A percentile compares a stretch with the other conserved stretches of the same genome.
These are phyloP conservation scores for Wickerhamomyces kurtzmanii DNA, from an alignment of 805 yeast species.

Conservation along the genomic window DNA sequence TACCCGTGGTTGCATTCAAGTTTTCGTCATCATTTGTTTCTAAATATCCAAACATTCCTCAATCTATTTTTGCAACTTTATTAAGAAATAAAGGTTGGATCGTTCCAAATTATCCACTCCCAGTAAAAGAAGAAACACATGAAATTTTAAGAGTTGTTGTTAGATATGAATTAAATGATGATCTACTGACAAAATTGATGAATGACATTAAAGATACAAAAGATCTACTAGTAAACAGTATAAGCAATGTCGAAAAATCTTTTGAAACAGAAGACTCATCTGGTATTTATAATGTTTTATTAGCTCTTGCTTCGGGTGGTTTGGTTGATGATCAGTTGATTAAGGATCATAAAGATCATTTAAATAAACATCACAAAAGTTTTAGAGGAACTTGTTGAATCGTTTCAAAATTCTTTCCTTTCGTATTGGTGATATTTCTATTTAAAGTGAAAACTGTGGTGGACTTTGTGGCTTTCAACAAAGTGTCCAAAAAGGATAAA, in stretches of 20 bases:
- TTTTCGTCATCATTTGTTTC: slow-evolving; percentile 48
- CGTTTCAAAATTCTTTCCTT: slow-evolving; percentile 11
- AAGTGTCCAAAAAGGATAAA: no score
- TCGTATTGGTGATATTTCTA: slow-evolving; percentile 3
- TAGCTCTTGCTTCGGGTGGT: slow-evolving; percentile 48
- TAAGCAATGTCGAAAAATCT: slow-evolving; percentile 7
- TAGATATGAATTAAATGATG: slow-evolving; percentile 54
- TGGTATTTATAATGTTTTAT: slow-evolving; percentile 34
- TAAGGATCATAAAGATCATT: slow-evolving; percentile 11
- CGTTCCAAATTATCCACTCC: slow-evolving; percentile 82
- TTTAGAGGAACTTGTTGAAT: slow-evolving; percentile 18
- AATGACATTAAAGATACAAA: slow-evolving; percentile 43
- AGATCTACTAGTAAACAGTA: slow-evolving; percentile 12
- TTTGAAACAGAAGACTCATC: slow-evolving; percentile 18
- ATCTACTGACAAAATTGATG: slow-evolving; percentile 54
- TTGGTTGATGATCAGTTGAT: slow-evolving; percentile 22
- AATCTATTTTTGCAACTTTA: slow-evolving; percentile 60
- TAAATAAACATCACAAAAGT: slow-evolving; percentile 13
- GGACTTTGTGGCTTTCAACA: no score
- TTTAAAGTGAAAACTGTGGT: slow-evolving; percentile 1
- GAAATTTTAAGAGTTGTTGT: slow-evolving; percentile 85
- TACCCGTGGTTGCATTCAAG: slow-evolving; percentile 86
- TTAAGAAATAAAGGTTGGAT: slow-evolving; percentile 79
- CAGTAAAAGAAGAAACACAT: slow-evolving; percentile 40
- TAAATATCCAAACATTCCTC: slow-evolving; percentile 74